A percentile compares a stretch with the other conserved stretches of the same genome.
phyloP scores from a whole-genome alignment of 768 basidiomycete genomes.

The Boletus rufocinnamomeus region DNA sequence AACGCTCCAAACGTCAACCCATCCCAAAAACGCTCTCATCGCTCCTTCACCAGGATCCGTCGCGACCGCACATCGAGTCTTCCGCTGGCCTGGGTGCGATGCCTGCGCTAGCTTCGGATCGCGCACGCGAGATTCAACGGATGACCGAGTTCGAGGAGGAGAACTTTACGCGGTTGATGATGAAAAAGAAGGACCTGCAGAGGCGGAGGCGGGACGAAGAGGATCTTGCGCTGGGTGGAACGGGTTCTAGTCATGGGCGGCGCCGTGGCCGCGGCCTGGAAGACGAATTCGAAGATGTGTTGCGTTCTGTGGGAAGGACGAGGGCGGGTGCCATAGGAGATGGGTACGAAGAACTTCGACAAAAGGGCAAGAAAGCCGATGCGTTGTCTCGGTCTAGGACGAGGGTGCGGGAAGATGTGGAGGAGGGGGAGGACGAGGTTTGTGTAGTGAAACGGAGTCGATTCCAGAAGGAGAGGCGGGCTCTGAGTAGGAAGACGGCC shows the following conservation, averaged over 20 bases:
- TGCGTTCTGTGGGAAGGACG: slow-evolving; percentile 58
- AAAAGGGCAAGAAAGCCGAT: slow-evolving; percentile 62
- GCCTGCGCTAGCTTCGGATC: slow-evolving; percentile 55
- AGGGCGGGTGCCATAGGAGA: slow-evolving; percentile 50
- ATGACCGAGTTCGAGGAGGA: slow-evolving; percentile 93
- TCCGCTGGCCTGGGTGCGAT: slow-evolving; percentile 70
- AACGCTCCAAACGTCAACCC: slow-evolving; percentile 49
- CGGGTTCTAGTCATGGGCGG: slow-evolving; percentile 53
- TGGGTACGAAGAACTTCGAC: slow-evolving; percentile 81
- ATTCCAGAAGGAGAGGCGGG: slow-evolving; percentile 46
- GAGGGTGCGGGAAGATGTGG: slow-evolving; percentile 32
- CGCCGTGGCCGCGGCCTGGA: slow-evolving; percentile 69
- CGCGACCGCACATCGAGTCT: slow-evolving; percentile 68
- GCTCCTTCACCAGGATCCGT: slow-evolving; percentile 52
- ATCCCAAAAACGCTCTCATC: slow-evolving; percentile 65
- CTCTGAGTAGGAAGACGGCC: slow-evolving; percentile 33
- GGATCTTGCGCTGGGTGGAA: slow-evolving; percentile 83
- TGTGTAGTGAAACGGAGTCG: slow-evolving; percentile 39
- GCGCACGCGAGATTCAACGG: slow-evolving; percentile 76
- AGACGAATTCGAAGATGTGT: slow-evolving; percentile 82
- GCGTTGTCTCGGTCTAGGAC: slow-evolving; percentile 60
- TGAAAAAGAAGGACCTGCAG: slow-evolving; percentile 84
- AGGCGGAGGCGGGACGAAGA: slow-evolving; percentile 79
- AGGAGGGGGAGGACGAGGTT: slow-evolving; percentile 32
- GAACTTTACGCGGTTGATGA: slow-evolving; percentile 86